phyloP scores from a whole-genome alignment of 768 basidiomycete species.

The Rhodosporidiobolus odoratus region DNA sequence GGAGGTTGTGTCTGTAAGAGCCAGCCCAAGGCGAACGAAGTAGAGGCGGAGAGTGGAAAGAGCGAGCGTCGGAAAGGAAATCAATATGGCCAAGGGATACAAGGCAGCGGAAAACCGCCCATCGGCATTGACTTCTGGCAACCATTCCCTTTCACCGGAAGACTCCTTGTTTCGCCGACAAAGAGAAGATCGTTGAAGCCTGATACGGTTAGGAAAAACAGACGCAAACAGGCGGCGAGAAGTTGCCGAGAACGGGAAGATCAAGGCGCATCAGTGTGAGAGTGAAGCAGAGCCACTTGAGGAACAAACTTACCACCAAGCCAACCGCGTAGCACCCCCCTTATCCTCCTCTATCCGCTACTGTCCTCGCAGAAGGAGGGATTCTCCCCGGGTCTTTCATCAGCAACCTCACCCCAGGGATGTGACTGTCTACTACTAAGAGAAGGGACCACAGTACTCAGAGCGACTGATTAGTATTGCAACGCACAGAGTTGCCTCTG shows the following conservation, averaged over 20 bases:
- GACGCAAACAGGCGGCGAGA: not conserved
- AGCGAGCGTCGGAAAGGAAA: not conserved
- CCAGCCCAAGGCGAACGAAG: not conserved
- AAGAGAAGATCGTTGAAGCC: conserved; percentile 22
- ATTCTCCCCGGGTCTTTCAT: not conserved
- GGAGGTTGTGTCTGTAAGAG: conserved; percentile 10
- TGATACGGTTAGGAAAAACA: not conserved
- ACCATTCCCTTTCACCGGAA: not conserved
- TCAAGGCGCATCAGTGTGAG: no score
- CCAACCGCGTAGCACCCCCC: not conserved
- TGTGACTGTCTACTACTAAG: not conserved
- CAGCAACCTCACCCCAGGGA: not conserved
- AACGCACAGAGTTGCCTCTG: no score
- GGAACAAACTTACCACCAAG: conserved; percentile 19
- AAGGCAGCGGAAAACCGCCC: conserved; percentile 1
- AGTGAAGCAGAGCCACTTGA: no score
- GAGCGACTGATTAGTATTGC: not conserved
- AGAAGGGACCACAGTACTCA: conserved; percentile 12
- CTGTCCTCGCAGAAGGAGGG: not conserved
- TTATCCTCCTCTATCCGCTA: not conserved
- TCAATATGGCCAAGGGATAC: not conserved
- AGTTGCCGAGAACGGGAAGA: not conserved
- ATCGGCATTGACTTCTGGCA: not conserved
- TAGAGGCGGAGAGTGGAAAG: not conserved
- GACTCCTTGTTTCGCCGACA: conserved; percentile 17